These are phyloP conservation scores for Fragilaria crotonensis DNA, from an alignment of 108 stramenopile genomes.

Conservation along the genomic window DNA sequence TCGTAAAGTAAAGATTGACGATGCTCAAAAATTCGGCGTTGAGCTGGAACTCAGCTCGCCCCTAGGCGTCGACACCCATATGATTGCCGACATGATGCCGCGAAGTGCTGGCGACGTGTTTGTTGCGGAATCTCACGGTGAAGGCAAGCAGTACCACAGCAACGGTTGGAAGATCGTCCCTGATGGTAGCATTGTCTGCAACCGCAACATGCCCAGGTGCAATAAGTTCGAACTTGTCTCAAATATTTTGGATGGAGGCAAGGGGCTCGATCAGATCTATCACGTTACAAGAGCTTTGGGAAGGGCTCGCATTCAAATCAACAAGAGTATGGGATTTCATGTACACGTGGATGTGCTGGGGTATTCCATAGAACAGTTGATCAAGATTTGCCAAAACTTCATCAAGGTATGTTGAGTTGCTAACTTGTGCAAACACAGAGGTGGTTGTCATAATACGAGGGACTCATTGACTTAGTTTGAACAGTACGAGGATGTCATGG, in stretches of 20 bases:
- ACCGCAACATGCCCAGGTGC: slow-evolving; percentile 24
- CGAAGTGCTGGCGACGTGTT: no score
- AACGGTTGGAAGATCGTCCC: slow-evolving; percentile 36
- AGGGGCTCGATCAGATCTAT: slow-evolving; percentile 41
- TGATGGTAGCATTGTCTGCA: slow-evolving; percentile 35
- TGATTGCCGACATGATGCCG: no score
- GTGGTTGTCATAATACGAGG: no score
- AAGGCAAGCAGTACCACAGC: no score
- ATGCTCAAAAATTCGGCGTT: slow-evolving; percentile 29
- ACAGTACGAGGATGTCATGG: slow-evolving; percentile 58
- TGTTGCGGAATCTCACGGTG: no score
- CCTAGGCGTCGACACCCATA: neutral
- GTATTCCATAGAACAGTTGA: slow-evolving; percentile 22
- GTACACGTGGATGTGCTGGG: slow-evolving; percentile 43
- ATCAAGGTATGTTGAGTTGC: no score
- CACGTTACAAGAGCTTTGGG: slow-evolving; percentile 28
- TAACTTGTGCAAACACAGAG: no score
- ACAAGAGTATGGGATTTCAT: slow-evolving; percentile 41
- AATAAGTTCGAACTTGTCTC: slow-evolving; percentile 49
- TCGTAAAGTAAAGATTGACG: no score
- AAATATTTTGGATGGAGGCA: slow-evolving; percentile 32
- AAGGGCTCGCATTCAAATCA: slow-evolving; percentile 9
- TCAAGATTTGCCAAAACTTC: slow-evolving; percentile 57
- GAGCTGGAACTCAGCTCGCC: slow-evolving; percentile 28
- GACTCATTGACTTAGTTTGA: no score